A percentile compares a stretch with the other conserved stretches of the same genome.
Conservation (phyloP, 164 flowering plant species). For the Stephania yunnanensis region DNA sequence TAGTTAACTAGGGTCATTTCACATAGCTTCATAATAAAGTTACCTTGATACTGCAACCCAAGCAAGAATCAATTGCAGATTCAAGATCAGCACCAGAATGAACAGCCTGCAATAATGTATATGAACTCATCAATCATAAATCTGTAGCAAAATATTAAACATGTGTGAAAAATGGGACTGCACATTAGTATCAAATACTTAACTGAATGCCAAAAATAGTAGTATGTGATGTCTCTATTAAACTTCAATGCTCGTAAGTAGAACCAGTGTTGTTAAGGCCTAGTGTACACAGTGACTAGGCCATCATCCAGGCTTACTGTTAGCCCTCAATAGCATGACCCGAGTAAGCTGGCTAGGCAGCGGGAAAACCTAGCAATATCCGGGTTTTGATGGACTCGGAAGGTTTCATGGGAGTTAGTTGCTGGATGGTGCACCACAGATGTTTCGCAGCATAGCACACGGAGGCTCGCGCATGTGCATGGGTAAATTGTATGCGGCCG, state of each 20-base stretch:
- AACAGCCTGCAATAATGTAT: constrained; percentile 23
- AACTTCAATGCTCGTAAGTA: neutral
- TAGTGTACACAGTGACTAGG: too few relatives aligned
- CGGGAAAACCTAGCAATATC: too few relatives aligned
- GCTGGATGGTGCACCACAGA: too few relatives aligned
- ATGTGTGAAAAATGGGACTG: neutral
- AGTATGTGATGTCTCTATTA: neutral
- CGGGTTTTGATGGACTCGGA: too few relatives aligned
- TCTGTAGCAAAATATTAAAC: neutral
- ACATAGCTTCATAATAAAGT: neutral
- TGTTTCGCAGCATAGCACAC: too few relatives aligned
- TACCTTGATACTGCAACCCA: constrained; percentile 27
- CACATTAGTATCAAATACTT: neutral
- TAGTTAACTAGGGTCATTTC: neutral
- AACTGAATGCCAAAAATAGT: neutral
- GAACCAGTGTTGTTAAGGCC: too few relatives aligned
- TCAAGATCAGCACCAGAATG: constrained; percentile 31
- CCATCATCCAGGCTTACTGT: too few relatives aligned
- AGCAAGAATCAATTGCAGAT: constrained; percentile 23
- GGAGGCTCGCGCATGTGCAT: too few relatives aligned
- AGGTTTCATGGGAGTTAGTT: too few relatives aligned
- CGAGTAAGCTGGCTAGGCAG: too few relatives aligned
- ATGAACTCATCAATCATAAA: neutral
- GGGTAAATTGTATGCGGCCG: too few relatives aligned
- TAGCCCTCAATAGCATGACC: too few relatives aligned